Base-by-base conservation (phyloP, 129 eudicot species). In the Centella asiatica region DNA sequence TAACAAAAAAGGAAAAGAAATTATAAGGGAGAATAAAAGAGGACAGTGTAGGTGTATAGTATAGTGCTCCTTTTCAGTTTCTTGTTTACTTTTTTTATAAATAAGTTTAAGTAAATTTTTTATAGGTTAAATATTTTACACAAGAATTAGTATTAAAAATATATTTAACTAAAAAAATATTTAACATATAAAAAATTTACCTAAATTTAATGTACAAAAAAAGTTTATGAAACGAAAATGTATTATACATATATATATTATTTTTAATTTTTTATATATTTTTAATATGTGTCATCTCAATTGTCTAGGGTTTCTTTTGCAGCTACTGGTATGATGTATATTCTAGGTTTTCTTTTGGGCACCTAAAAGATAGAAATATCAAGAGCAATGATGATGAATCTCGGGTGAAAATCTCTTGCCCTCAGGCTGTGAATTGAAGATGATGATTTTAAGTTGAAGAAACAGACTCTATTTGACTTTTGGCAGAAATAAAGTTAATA, bases 311-410 rank as follows among this genome's bases (percentile, higher is more conserved):
- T 65, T 59, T 59, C 48, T 51, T 66, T 66, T 73, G 31, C 26
- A 46, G 54, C 10, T 26, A 31, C 24, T 6, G 15, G 33, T 53
- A 17, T 40, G 6, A 49, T 33, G 24, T 24, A 32, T 37, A 23
- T 57, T 71, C 45, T 66, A 59, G 77, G 81, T 53, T 53, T 42
- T 69, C 54, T 70, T 62, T 69, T 10, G 50, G 68, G 60, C 74
- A 72, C 77, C 62, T 58, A 66, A 70, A 60, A 68, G 64, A 65
- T 61, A 62, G 67, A 69, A 74, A 68, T 50, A 66, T 73, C 65
- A 65, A 71, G 70, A 77, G 66, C 71, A 80, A 86, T 86, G 95
- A 86, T 86, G 83, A 77, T 80, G 74, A 80, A 86, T 86, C 95
- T 83, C 80, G 76, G 74, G 65, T 77, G 80, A 79, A 83, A 80